These are phyloP conservation scores for Triangularia verruculosa DNA, from an alignment of 2,329 filamentous ascomycete genomes.

Conservation along the genomic window DNA sequence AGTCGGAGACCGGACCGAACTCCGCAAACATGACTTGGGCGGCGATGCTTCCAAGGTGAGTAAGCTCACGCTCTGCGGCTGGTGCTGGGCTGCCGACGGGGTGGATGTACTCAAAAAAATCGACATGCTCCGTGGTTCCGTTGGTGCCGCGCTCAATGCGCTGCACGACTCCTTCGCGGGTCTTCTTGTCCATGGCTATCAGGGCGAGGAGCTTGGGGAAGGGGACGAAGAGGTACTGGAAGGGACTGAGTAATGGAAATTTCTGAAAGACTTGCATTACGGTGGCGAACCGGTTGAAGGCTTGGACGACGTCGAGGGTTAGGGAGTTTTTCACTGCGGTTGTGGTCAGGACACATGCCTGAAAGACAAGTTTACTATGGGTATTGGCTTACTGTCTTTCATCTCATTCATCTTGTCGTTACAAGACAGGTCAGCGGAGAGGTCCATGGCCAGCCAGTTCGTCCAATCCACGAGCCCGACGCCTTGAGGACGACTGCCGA, in stretches of 20 bases:
- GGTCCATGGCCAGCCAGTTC: constrained; percentile 20
- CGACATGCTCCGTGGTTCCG: background rate
- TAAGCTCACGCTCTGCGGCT: background rate
- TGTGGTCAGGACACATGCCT: background rate
- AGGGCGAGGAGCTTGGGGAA: background rate
- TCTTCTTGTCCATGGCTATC: background rate
- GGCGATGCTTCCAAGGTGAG: background rate
- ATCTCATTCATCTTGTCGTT: constrained; percentile 12
- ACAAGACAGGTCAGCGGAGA: constrained; percentile 18
- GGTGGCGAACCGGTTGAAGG: constrained; percentile 12
- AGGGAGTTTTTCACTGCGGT: background rate
- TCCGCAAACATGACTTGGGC: background rate
- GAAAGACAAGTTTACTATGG: no score
- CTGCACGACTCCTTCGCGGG: background rate
- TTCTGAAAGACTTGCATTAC: constrained; percentile 13
- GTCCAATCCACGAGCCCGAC: constrained; percentile 15
- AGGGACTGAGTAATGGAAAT: constrained; percentile 9
- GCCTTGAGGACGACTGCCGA: background rate
- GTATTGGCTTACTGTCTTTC: constrained; percentile 15
- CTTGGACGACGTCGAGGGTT: constrained; percentile 1
- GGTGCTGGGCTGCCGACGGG: background rate
- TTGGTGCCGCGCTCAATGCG: background rate
- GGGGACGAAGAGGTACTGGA: constrained; percentile 15
- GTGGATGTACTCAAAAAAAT: background rate
- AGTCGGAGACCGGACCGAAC: background rate